Evolutionary conservation across 306 rosid genomes (phyloP), one percentile per base, ranked within the genome.

Genomic region (Mimosa bimucronata): DNA sequence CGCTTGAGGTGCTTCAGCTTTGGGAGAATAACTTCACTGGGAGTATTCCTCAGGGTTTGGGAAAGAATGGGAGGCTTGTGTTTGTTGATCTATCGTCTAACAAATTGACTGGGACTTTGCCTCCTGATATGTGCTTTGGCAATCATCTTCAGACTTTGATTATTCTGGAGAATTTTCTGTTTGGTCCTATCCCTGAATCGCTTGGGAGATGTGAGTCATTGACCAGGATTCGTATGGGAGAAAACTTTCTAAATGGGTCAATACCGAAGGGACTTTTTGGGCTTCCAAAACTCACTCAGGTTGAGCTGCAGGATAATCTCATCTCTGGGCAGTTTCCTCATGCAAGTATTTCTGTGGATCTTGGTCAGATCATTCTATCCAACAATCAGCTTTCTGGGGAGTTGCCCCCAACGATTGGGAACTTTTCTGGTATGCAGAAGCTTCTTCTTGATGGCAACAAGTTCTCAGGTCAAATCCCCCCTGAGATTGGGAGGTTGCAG

Each of bases 11-110:
- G 0, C 71, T 94, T 76, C 98, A 94, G 83, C 80, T 94, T 15
- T 94, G 98, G 98, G 97, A 92, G 86, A 94, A 94, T 74, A 94
- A 94, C 87, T 91, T 94, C 88, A 94, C 98, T 0, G 98, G 92
- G 2, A 86, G 85, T 65, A 91, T 94, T 73, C 98, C 98, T 18
- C 86, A 65, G 58, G 87, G 95, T 38, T 72, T 94, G 65, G 98
- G 98, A 19, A 90, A 82, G 67, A 94, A 94, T 14, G 97, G 98
- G 11, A 94, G 61, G 83, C 93, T 94, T 66, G 86, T 76, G 10
- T 41, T 82, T 44, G 77, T 92, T 0, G 98, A 94, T 81, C 85
- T 94, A 68, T 94, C 98, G 3, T 92, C 98, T 0, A 94, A 92
- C 89, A 94, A 92, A 71, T 74, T 94, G 76, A 94, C 97, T 2